Evolutionary conservation across 805 yeast genomes (phyloP), one percentile per base, ranked within the genome.

Genomic region (Sporopachydermia lactativora): DNA sequence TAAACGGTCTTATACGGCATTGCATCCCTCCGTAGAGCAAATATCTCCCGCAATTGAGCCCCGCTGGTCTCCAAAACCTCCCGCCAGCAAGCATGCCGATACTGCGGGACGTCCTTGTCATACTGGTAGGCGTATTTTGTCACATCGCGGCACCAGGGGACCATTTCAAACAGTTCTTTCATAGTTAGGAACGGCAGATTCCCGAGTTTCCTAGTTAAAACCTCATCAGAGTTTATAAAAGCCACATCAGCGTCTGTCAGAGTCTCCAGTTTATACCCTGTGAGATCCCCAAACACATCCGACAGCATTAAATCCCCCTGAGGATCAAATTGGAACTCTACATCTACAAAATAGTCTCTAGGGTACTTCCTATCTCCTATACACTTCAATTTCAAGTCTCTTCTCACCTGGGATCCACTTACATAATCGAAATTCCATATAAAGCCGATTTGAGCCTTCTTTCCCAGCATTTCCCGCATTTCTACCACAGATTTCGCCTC

Each of bases 381-480:
- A 8, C n/a, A 8, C 31, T 24, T 24, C 31, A 24, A n/a, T n/a
- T 24, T 24, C 13, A 24, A n/a, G 8, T 24, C 31, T 24, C n/a
- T 24, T 24, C 15, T 2, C 42, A 15, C 24, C 38, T 16, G 3
- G 49, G 54, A 17, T 49, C 37, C 36, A 49, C 56, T 39, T 5
- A 49, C 37, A 4, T 48, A 48, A 46, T 75, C 81, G 45, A 60
- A 69, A 53, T 76, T 76, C 82, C 82, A 76, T 41, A 76, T 64
- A 17, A 73, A 50, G 0, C 75, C 80, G 8, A 76, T 55, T 37
- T 57, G 59, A 0, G 78, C 80, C 4, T 51, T 52, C 2, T 68
- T 65, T 45, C 67, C 69, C 48, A 76, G 59, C 0, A 75, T 71
- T 14, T 82, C 57, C 36, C 56, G 44, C 16, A 76, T 51, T 50